Evolutionary conservation across 129 eudicot genomes (phyloP).

Genomic region (Smallanthus sonchifolius): DNA sequence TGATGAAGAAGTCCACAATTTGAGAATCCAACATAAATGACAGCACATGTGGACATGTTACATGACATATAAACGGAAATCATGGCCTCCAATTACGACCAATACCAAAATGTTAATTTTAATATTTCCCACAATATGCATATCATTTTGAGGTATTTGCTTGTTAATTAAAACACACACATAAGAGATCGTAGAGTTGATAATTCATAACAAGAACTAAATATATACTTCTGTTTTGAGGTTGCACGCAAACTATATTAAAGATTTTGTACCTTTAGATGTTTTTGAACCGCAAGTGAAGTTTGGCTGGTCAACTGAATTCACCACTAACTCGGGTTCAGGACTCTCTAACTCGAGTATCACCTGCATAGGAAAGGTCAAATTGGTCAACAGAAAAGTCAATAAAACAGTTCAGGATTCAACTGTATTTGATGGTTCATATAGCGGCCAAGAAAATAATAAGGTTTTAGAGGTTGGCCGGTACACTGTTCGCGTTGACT

Average conservation of each 20-base stretch:
- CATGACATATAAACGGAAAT: background rate
- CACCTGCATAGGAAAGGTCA: background rate
- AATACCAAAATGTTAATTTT: conserved; percentile 9
- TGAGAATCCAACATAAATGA: background rate
- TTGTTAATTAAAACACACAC: background rate
- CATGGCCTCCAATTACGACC: conserved; percentile 4
- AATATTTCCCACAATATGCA: background rate
- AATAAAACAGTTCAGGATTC: background rate
- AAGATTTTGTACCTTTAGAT: conserved; percentile 30
- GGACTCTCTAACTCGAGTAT: conserved; percentile 76
- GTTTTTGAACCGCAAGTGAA: conserved; percentile 59
- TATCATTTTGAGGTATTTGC: background rate
- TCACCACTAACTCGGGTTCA: conserved; percentile 50
- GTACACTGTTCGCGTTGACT: background rate
- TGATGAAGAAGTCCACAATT: background rate
- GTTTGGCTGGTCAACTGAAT: conserved; percentile 64
- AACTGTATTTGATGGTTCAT: background rate
- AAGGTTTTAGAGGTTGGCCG: background rate
- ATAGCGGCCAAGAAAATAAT: background rate
- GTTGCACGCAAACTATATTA: conserved; percentile 9
- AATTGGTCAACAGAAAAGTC: background rate
- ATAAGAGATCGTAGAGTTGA: background rate
- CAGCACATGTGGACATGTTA: background rate
- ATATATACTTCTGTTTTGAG: background rate
- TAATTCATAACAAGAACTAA: background rate